These are phyloP conservation scores for Pestalotiopsis sp. DNA, from an alignment of 2,329 filamentous ascomycete species.

Conservation along the genomic window DNA sequence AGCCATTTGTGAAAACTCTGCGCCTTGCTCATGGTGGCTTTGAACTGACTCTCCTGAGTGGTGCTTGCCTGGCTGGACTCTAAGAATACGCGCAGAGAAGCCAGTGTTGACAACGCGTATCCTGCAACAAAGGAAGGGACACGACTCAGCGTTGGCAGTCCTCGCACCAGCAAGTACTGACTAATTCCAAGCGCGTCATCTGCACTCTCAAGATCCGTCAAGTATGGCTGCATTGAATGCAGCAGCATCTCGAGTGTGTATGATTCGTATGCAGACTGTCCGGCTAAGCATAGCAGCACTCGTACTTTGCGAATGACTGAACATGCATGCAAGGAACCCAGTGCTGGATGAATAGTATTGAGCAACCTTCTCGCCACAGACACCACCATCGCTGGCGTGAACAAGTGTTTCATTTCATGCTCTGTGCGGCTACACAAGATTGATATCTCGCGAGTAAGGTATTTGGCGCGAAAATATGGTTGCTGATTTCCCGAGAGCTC, in stretches of 20 bases:
- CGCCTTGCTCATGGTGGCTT: conserved; percentile 74
- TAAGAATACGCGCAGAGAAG: conserved; percentile 77
- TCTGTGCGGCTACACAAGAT: conserved; percentile 76
- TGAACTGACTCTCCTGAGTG: conserved; percentile 83
- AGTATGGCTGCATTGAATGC: conserved; percentile 75
- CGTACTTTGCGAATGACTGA: conserved; percentile 85
- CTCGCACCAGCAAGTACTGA: conserved; percentile 77
- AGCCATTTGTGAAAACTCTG: conserved; percentile 81
- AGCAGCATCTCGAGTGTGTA: conserved; percentile 92
- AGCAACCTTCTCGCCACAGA: conserved; percentile 78
- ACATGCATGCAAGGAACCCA: conserved; percentile 86
- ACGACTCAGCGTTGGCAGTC: conserved; percentile 63
- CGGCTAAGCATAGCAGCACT: conserved; percentile 78
- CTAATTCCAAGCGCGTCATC: conserved; percentile 88
- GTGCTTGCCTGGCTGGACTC: conserved; percentile 76
- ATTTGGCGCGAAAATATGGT: conserved; percentile 80
- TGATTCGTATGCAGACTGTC: conserved; percentile 69
- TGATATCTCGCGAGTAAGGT: conserved; percentile 73
- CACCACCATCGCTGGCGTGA: conserved; percentile 75
- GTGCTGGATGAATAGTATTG: conserved; percentile 77
- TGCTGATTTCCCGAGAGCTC: conserved; percentile 79
- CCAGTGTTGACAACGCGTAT: conserved; percentile 76
- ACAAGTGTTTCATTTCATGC: conserved; percentile 66
- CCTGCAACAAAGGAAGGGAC: conserved; percentile 79
- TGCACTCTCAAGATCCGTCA: conserved; percentile 83